Evolutionary conservation across 148 eudicot species (phyloP), one percentile per base, ranked within the genome.

Genomic region (Dysphania ambrosioides): DNA sequence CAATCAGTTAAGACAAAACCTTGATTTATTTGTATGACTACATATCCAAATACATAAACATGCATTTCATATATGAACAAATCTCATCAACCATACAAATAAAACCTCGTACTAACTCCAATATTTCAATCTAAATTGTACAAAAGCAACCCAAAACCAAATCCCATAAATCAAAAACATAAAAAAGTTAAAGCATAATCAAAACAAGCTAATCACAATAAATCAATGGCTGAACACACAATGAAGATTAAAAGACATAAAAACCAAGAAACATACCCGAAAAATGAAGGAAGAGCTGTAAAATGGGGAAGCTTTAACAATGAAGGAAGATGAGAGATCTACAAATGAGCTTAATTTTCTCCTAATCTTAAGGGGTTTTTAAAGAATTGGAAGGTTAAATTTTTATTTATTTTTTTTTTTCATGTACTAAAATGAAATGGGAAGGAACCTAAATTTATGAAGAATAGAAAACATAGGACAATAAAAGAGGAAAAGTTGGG

Each of bases 281-380:
- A 66, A 26, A 41, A 40, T 8, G 21, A 67, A 31, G n/a, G 18
- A 67, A 38, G 32, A 9, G 12, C 24, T 0, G 19, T n/a, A 36
- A 21, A 40, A 23, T 10, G 0, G n/a, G 71, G 26, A 27, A 41
- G 16, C 0, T 21, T 19, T 19, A n/a, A n/a, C 24, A 53, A 53
- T 21, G 42, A 21, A 36, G 19, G 68, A 66, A 21, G n/a, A n/a
- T n/a, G n/a, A n/a, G 36, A 64, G 36, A 64, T 64, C 68, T 64
- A 64, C 68, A 34, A 35, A 64, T 34, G 10, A n/a, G 2, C 21
- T 60, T 21, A 38, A 65, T 2, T 0, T n/a, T n/a, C n/a, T 21
- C 44, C 68, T 65, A 16, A 65, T 35, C 8, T 19, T 35, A 23
- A 65, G 44, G 38, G 44, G 27, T 61, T 61, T 60, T 26, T 27